Percentiles rank a stretch among this genome's conserved stretches.
Evolutionary conservation across 1,284 basidiomycete genomes (phyloP).

Genomic region (Inonotus hispidus): DNA sequence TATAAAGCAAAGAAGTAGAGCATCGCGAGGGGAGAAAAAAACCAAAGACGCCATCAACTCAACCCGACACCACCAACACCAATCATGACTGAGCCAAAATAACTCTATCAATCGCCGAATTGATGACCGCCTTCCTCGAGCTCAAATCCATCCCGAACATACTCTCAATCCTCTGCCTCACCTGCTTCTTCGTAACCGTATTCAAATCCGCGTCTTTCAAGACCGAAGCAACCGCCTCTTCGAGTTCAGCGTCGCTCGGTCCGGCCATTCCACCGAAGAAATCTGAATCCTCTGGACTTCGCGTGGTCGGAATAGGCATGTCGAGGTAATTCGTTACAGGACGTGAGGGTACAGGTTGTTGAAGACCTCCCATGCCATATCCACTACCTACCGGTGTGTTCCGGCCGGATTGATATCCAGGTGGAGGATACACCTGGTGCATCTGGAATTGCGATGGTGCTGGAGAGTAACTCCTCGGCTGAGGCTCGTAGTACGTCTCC

Average conservation of each 20-base stretch:
- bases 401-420: conserved; percentile 72
- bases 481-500: conserved; percentile 70
- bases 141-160: conserved; percentile 71
- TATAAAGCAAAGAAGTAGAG: not conserved
- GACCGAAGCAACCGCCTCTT: conserved; percentile 65
- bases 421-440: conserved; percentile 47
- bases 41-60: not conserved
- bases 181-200: conserved; percentile 84
- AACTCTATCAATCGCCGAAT: conserved; percentile 61
- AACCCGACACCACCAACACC: not conserved
- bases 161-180: conserved; percentile 76
- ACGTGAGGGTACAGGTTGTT: conserved; percentile 59
- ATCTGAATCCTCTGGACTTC: conserved; percentile 47
- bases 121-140: conserved; percentile 61
- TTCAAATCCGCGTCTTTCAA: conserved; percentile 78
- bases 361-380: conserved; percentile 24
- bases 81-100: conserved; percentile 16
- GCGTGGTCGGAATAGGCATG: conserved; percentile 50
- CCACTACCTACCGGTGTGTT: conserved; percentile 52
- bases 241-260: conserved; percentile 67
- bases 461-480: conserved; percentile 56
- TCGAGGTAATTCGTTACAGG: conserved; percentile 74
- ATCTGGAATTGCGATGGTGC: conserved; percentile 50
- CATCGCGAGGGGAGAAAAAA: not conserved
- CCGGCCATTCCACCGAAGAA: conserved; percentile 34